Percentiles rank a stretch among this genome's conserved stretches.
These are phyloP conservation scores for Suhomyces bribrorum DNA, from an alignment of 1,139 yeast species.

Conservation along the genomic window DNA sequence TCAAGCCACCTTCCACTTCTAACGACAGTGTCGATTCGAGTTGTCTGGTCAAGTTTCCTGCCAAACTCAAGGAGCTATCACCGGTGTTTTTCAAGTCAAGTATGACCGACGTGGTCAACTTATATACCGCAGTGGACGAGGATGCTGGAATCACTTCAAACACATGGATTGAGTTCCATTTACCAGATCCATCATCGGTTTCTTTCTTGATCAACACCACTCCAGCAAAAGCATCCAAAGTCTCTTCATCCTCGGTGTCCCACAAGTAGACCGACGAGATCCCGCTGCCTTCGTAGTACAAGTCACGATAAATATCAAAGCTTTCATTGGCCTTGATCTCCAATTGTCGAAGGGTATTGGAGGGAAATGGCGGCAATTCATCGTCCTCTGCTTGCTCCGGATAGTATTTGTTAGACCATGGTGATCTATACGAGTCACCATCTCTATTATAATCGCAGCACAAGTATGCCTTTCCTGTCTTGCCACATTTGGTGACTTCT, in stretches of 20 bases:
- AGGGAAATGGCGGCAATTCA: conserved; percentile 71
- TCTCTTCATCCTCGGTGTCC: conserved; percentile 63
- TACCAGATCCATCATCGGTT: conserved; percentile 54
- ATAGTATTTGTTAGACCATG: conserved; percentile 82
- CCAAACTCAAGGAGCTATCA: conserved; percentile 49
- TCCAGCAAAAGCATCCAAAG: conserved; percentile 73
- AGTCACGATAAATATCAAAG: conserved; percentile 87
- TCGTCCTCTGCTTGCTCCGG: conserved; percentile 58
- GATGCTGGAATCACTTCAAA: conserved; percentile 66
- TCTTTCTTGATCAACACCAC: conserved; percentile 83
- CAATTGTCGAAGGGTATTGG: conserved; percentile 63
- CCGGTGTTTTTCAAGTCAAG: conserved; percentile 54
- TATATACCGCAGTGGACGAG: conserved; percentile 56
- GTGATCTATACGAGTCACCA: conserved; percentile 89
- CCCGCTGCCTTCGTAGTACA: conserved; percentile 91
- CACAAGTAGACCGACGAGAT: conserved; percentile 88
- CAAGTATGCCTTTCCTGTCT: conserved; percentile 66
- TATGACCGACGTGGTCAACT: conserved; percentile 85
- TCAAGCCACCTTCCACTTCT: conserved; percentile 38
- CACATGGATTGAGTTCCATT: conserved; percentile 94
- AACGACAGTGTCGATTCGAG: conserved; percentile 50
- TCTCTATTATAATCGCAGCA: conserved; percentile 96
- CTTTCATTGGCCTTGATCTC: conserved; percentile 87
- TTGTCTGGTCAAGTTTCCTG: conserved; percentile 88
- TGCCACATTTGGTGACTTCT: conserved; percentile 54